These are phyloP conservation scores for Clathrospora elynae DNA, from an alignment of 2,329 filamentous ascomycete genomes.

Conservation along the genomic window DNA sequence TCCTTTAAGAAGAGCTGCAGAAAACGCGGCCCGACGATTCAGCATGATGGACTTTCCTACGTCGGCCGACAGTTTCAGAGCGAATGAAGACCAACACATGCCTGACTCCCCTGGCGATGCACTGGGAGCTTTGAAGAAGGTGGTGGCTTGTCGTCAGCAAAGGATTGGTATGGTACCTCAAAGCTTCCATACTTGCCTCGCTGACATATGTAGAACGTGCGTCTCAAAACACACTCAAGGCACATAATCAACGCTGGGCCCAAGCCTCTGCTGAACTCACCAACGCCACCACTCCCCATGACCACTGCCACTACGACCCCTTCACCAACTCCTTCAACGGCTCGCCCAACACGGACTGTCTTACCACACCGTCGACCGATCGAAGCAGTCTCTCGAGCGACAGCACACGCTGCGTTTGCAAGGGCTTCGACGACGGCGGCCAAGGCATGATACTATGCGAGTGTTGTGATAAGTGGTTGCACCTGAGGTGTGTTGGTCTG, in stretches of 20 bases:
- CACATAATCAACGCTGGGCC: constrained; percentile 54
- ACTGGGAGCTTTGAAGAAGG: constrained; percentile 49
- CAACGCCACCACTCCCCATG: constrained; percentile 23
- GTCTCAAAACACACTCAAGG: constrained; percentile 48
- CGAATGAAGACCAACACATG: constrained; percentile 31
- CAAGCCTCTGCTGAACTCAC: constrained; percentile 49
- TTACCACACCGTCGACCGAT: constrained; percentile 60
- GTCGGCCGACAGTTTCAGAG: constrained; percentile 26
- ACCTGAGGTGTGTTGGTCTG: constrained; percentile 63
- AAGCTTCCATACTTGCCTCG: constrained; percentile 2
- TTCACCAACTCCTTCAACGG: constrained; percentile 47
- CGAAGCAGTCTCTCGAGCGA: constrained; percentile 58
- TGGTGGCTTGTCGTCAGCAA: constrained; percentile 46
- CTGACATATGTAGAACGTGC: constrained; percentile 36
- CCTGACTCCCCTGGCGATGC: constrained; percentile 47
- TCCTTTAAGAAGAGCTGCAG: constrained; percentile 27
- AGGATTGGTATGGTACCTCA: constrained; percentile 36
- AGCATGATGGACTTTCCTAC: constrained; percentile 44
- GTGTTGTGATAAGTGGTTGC: constrained; percentile 67
- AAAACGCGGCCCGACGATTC: constrained; percentile 35
- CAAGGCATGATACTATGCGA: constrained; percentile 67
- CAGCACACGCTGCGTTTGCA: constrained; percentile 63
- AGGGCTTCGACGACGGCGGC: constrained; percentile 56
- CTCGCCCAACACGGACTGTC: constrained; percentile 54
- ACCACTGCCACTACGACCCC: constrained; percentile 37